Evolutionary conservation across 192 early-diverging fungal species (phyloP), one percentile per base, ranked within the genome.

Genomic region (Coemansia sp.): DNA sequence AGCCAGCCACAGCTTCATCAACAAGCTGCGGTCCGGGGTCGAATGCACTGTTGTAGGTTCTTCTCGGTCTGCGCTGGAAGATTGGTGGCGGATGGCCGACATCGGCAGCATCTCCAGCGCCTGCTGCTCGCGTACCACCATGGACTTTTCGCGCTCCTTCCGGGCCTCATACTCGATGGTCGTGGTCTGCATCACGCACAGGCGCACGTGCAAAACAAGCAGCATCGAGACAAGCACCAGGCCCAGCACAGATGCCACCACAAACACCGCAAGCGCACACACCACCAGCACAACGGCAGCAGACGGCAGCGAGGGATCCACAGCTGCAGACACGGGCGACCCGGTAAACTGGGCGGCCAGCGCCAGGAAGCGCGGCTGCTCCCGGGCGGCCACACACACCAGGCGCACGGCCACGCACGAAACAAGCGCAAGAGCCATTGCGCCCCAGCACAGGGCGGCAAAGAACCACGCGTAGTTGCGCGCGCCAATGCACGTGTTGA

Each of bases 401-500:
- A 74, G 24, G 9, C 55, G 25, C 2, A 53, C 23, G 30, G 54
- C 21, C 6, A 68, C 48, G 2, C 69, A n/a, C n/a, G n/a, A n/a
- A n/a, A n/a, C 67, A 8, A 24, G 27, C 0, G 19, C 9, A 19
- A 81, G 54, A 0, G 66, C 65, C n/a, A 67, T 3, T 0, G 60
- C 42, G 0, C 66, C 60, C 7, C 49, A 16, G 25, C 53, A 57
- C n/a, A 69, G 12, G 1, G 69, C 50, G 3, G 62, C 38, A 27
- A 75, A 75, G 23, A 81, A 75, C 16, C 47, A 67, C 18, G 32
- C 14, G 33, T 69, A 68, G 56, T 72, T 69, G 33, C 58, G 43
- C 0, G 14, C 29, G 16, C 63, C 70, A 6, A 81, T 56, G 27
- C 73, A 74, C 0, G 70, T 69, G 25, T 70, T 73, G 30, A 81